phyloP scores from a whole-genome alignment of 2,329 filamentous ascomycete genomes.

The Trichophyton mentagrophytes region DNA sequence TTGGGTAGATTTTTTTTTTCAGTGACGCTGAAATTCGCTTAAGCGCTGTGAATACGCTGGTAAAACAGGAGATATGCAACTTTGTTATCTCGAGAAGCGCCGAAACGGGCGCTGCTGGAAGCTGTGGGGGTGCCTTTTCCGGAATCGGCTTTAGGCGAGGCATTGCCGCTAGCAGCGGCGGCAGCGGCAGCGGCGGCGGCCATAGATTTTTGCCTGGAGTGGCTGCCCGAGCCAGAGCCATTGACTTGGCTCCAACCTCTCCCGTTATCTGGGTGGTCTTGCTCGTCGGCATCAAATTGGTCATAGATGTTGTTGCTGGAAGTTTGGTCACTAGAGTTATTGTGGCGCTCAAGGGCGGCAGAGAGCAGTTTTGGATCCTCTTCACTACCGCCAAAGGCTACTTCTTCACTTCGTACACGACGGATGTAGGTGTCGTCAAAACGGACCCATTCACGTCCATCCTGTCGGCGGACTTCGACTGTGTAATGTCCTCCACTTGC shows the following conservation, averaged over 20 bases:
- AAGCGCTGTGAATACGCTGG: conserved; percentile 48
- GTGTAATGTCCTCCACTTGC: conserved; percentile 95
- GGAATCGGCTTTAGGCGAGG: conserved; percentile 41
- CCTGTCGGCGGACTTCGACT: conserved; percentile 88
- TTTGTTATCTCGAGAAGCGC: conserved; percentile 72
- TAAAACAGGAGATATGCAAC: conserved; percentile 96
- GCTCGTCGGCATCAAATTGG: conserved; percentile 50
- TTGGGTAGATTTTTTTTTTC: not conserved
- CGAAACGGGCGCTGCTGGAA: conserved; percentile 35
- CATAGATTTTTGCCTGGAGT: conserved; percentile 58
- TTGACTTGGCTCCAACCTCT: conserved; percentile 75
- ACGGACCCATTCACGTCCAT: conserved; percentile 90
- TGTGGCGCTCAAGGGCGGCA: conserved; percentile 53
- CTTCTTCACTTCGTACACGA: conserved; percentile 73
- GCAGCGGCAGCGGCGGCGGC: conserved; percentile 22
- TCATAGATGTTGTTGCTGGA: conserved; percentile 58
- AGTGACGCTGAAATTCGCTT: not conserved
- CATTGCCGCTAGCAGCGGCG: conserved; percentile 49
- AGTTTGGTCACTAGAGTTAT: conserved; percentile 44
- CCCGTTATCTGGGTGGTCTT: conserved; percentile 52
- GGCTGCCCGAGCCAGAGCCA: conserved; percentile 35
- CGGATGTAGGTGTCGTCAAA: conserved; percentile 88
- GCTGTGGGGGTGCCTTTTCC: conserved; percentile 40
- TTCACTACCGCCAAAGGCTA: conserved; percentile 71
- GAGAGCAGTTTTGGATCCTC: conserved; percentile 61